Evolutionary conservation across 352 stramenopile species (phyloP).

Genomic region (Thalassiosira mediterranea): DNA sequence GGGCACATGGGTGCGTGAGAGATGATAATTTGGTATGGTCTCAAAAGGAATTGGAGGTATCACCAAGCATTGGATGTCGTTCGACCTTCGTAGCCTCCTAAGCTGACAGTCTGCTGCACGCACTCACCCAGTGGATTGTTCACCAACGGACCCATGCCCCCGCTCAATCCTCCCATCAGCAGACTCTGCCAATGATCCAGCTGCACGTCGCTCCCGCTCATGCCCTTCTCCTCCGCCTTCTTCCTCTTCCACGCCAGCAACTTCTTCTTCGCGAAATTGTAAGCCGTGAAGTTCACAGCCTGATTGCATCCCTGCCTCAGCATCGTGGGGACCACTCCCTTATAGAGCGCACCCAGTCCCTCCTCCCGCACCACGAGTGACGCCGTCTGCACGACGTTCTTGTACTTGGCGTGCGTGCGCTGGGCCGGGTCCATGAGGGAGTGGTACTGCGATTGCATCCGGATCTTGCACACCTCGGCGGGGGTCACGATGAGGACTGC

Average conservation of each 20-base stretch:
- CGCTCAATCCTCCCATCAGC: conserved; percentile 89
- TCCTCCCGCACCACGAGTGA: conserved; percentile 92
- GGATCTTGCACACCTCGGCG: conserved; percentile 97
- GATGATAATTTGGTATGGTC: too few relatives aligned
- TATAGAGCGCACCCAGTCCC: conserved; percentile 92
- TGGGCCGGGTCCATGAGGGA: conserved; percentile 88
- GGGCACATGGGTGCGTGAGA: too few relatives aligned
- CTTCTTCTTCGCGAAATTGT: conserved; percentile 88
- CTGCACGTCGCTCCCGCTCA: conserved; percentile 20
- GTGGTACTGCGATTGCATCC: conserved; percentile 91
- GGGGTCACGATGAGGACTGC: conserved; percentile 95
- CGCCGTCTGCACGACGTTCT: conserved; percentile 93
- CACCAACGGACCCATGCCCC: conserved; percentile 83
- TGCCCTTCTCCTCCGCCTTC: conserved; percentile 83
- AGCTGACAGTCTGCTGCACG: too few relatives aligned
- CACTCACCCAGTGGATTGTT: conserved; percentile 84
- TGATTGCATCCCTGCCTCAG: conserved; percentile 96
- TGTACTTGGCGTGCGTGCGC: conserved; percentile 87
- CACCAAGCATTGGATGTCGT: too few relatives aligned
- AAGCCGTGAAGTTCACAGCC: conserved; percentile 97
- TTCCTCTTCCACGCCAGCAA: conserved; percentile 87
- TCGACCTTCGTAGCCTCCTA: too few relatives aligned
- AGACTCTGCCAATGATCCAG: conserved; percentile 93
- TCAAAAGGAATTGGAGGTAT: too few relatives aligned
- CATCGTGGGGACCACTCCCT: conserved; percentile 92